Conservation (phyloP, 2,329 filamentous ascomycete species). For the Penicillium brasilianum region DNA sequence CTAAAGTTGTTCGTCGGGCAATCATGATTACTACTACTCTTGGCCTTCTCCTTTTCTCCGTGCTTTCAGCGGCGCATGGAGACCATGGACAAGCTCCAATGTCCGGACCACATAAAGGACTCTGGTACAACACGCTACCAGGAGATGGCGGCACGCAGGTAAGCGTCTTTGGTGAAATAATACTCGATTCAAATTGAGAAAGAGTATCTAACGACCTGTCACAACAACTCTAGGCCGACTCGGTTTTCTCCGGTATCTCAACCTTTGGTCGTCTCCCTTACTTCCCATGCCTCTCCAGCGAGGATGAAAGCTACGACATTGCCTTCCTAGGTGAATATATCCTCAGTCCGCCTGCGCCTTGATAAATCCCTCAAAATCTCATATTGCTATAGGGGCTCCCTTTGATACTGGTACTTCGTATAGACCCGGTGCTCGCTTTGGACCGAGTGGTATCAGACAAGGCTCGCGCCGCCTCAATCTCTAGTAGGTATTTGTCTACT, state of each 20-base stretch:
- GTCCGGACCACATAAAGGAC: conserved; percentile 70
- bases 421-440: conserved; percentile 80
- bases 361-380: background rate
- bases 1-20: background rate
- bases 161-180: conserved; percentile 22
- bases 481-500: conserved; percentile 65
- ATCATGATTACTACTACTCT: conserved; percentile 29
- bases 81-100: conserved; percentile 63
- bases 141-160: conserved; percentile 86
- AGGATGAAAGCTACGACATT: conserved; percentile 77
- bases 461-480: conserved; percentile 84
- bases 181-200: too few relatives aligned
- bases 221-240: conserved; percentile 68
- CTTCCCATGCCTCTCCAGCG: conserved; percentile 73
- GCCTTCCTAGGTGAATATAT: conserved; percentile 71
- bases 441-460: conserved; percentile 82
- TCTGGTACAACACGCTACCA: conserved; percentile 84
- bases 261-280: conserved; percentile 83
- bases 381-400: conserved; percentile 65
- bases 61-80: conserved; percentile 64
- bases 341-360: conserved; percentile 16
- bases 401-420: conserved; percentile 89
- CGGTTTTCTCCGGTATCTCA: conserved; percentile 85
- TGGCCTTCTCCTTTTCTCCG: conserved; percentile 49
- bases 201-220: background rate